A percentile compares a stretch with the other conserved stretches of the same genome.
Conservation (phyloP, 345 rosid genomes). For the Raphanus raphanistrum region DNA sequence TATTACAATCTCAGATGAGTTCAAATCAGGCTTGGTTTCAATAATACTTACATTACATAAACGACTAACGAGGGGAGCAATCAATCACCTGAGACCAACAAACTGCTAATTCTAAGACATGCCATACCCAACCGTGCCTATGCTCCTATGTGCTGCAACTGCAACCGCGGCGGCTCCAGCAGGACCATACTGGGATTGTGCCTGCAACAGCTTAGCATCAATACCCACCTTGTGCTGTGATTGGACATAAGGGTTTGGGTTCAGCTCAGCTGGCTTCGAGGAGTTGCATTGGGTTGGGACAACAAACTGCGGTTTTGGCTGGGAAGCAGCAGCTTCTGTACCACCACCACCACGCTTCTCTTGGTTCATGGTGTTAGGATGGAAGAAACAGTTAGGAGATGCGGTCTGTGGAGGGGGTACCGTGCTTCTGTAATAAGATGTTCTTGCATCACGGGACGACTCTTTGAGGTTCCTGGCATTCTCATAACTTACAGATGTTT, state of each 20-base stretch:
- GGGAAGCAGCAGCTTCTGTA: conserved; percentile 34
- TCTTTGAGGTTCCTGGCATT: conserved; percentile 54
- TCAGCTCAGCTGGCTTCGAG: conserved; percentile 45
- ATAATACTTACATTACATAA: conserved; percentile 34
- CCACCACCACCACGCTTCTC: conserved; percentile 41
- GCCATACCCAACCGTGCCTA: conserved; percentile 54
- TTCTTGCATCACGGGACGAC: conserved; percentile 44
- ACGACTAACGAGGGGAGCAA: conserved; percentile 19
- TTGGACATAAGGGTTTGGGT: conserved; percentile 64
- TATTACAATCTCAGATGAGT: conserved; percentile 38
- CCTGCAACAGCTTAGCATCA: conserved; percentile 83
- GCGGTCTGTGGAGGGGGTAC: conserved; percentile 44
- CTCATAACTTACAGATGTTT: conserved; percentile 61
- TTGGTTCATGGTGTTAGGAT: conserved; percentile 44
- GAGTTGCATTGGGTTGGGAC: conserved; percentile 36
- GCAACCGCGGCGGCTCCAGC: conserved; percentile 79
- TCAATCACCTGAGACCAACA: conserved; percentile 16
- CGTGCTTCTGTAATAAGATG: conserved; percentile 49
- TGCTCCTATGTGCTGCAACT: conserved; percentile 73
- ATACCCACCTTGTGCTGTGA: conserved; percentile 57
- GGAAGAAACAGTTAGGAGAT: conserved; percentile 53
- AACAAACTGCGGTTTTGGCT: conserved; percentile 42
- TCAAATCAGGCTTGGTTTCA: conserved; percentile 34
- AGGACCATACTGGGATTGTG: conserved; percentile 82
- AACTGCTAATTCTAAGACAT: conserved; percentile 39